A percentile compares a stretch with the other conserved stretches of the same genome.
Conservation (phyloP, 192 early-diverging fungal species). For the Physocladia obscura region DNA sequence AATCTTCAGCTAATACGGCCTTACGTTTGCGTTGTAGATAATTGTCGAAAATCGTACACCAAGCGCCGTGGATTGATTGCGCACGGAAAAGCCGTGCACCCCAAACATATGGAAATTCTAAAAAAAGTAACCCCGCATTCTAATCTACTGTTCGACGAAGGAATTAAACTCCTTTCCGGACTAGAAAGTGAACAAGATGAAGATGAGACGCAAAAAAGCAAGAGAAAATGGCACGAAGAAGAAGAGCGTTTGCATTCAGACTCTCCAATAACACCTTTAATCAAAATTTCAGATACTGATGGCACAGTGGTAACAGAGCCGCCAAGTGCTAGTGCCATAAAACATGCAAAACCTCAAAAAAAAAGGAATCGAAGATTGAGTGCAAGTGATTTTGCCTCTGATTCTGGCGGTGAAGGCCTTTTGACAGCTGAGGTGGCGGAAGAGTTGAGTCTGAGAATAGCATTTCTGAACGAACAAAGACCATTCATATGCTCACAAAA, state of each 20-base stretch:
- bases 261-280: conserved; percentile 2
- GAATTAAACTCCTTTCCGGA: neutral
- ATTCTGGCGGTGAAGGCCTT: conserved; percentile 11
- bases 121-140: neutral
- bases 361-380: conserved; percentile 9
- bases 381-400: conserved; percentile 19
- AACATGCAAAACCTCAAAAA: too few relatives aligned
- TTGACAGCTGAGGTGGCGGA: neutral
- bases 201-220: neutral
- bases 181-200: neutral
- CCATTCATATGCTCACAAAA: conserved; percentile 24
- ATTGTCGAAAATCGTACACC: conserved; percentile 20
- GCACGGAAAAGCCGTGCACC: conserved; percentile 20
- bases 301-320: neutral
- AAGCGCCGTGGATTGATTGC: conserved; percentile 11
- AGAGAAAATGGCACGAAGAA: neutral
- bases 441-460: conserved; percentile 5
- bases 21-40: conserved; percentile 7
- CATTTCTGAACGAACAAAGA: conserved; percentile 20
- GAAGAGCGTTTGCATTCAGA: too few relatives aligned
- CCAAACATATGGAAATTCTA: conserved; percentile 1
- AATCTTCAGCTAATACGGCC: conserved; percentile 8
- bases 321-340: neutral
- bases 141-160: neutral
- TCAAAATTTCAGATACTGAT: neutral